Conservation (phyloP, 805 yeast genomes). For the Suhomyces canberraensis region DNA sequence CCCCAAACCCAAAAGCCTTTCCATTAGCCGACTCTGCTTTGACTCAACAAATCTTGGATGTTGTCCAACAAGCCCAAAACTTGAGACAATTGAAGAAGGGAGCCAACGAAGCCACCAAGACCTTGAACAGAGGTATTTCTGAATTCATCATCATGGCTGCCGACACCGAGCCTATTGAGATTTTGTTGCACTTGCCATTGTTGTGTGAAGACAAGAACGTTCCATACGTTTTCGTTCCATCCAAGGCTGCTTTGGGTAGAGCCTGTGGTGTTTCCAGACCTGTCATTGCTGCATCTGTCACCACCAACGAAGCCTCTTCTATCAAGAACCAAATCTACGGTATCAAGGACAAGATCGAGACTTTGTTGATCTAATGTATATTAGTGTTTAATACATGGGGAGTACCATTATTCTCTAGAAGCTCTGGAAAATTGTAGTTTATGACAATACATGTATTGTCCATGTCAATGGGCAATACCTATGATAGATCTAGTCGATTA, state of each 20-base stretch:
- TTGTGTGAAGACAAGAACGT: conserved; percentile 99
- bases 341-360: conserved; percentile 98
- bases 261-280: conserved; percentile 99
- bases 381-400: too few species aligned
- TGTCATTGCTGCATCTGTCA: conserved; percentile 96
- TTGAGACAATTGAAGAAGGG: conserved; percentile 99
- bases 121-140: conserved; percentile 98
- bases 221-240: conserved; percentile 97
- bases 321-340: conserved; percentile 95
- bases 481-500: background rate
- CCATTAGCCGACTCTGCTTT: conserved; percentile 97
- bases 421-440: too few species aligned
- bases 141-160: conserved; percentile 99
- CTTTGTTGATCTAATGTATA: conserved; percentile 85
- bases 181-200: conserved; percentile 93
- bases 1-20: conserved; percentile 97
- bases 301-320: conserved; percentile 97
- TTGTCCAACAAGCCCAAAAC: conserved; percentile 96
- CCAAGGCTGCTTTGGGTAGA: conserved; percentile 98
- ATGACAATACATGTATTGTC: too few species aligned
- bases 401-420: too few species aligned
- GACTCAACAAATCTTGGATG: conserved; percentile 94
- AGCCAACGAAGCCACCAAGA: conserved; percentile 99
- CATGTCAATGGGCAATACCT: background rate
- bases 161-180: conserved; percentile 98